These are phyloP conservation scores for Xylariomycetidae sp. DNA, from an alignment of 2,329 filamentous ascomycete genomes.

Conservation along the genomic window DNA sequence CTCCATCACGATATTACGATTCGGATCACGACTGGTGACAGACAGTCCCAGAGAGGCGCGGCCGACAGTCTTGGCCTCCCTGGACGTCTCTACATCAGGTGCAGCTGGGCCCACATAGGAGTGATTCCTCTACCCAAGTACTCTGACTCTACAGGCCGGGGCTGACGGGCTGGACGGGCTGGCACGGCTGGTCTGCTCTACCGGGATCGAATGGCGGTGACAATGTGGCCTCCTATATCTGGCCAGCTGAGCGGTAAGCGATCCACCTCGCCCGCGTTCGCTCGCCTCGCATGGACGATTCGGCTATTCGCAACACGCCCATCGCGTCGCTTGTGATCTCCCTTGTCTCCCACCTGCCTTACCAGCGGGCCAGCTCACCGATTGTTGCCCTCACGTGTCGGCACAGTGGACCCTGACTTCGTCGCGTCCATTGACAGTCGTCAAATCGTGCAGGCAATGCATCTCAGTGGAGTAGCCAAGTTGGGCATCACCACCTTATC, in stretches of 20 bases:
- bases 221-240: slow-evolving; percentile 24
- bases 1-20: too few species aligned
- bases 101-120: too few species aligned
- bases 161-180: neutral
- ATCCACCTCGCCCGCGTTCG: slow-evolving; percentile 24
- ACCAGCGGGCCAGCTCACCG: slow-evolving; percentile 9
- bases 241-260: slow-evolving; percentile 17
- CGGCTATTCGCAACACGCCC: slow-evolving; percentile 2
- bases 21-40: too few species aligned
- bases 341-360: slow-evolving; percentile 11
- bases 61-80: too few species aligned
- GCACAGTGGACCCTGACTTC: slow-evolving; percentile 16
- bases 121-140: neutral
- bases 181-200: neutral
- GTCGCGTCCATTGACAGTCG: slow-evolving; percentile 22
- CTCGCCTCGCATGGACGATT: slow-evolving; percentile 5
- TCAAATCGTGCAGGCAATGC: slow-evolving; percentile 22
- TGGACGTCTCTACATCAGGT: too few species aligned
- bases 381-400: slow-evolving; percentile 12
- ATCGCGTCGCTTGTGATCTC: slow-evolving; percentile 7
- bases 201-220: slow-evolving; percentile 25
- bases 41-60: too few species aligned
- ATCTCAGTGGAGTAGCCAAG: slow-evolving; percentile 24
- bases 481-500: slow-evolving; percentile 28
- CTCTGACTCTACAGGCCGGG: neutral